Evolutionary conservation across 116 monocot genomes (phyloP).

Genomic region (Phalaenopsis hybrid): DNA sequence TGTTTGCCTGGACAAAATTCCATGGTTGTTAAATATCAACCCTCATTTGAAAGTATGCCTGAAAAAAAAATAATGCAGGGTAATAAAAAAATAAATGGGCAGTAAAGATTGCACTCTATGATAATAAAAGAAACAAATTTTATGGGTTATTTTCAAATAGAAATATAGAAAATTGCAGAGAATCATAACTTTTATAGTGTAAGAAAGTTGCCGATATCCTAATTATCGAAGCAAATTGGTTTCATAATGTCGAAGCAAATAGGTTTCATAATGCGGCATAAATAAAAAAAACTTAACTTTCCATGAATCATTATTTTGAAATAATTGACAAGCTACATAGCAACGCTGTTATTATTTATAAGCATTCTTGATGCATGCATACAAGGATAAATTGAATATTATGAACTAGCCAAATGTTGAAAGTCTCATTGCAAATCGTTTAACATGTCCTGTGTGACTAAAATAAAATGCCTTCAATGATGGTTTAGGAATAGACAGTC

Average conservation of each 20-base stretch:
- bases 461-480: not conserved
- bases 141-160: not conserved
- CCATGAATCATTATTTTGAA: not conserved
- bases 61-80: not conserved
- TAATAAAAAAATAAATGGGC: not conserved
- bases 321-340: not conserved
- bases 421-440: not conserved
- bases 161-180: not conserved
- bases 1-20: slow-evolving; percentile 54
- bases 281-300: not conserved
- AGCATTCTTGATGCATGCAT: not conserved
- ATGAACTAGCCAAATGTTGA: not conserved
- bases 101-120: not conserved
- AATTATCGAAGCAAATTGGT: not conserved
- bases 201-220: not conserved
- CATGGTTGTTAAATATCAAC: slow-evolving; percentile 9
- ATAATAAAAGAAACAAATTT: not conserved
- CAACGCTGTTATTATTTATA: not conserved
- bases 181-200: no score
- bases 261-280: no score
- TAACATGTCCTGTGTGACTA: not conserved
- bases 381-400: not conserved
- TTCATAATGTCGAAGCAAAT: not conserved
- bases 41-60: not conserved
- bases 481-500: not conserved